Conservation (phyloP, 768 basidiomycete species). For the Psilocybe cyanescens region DNA sequence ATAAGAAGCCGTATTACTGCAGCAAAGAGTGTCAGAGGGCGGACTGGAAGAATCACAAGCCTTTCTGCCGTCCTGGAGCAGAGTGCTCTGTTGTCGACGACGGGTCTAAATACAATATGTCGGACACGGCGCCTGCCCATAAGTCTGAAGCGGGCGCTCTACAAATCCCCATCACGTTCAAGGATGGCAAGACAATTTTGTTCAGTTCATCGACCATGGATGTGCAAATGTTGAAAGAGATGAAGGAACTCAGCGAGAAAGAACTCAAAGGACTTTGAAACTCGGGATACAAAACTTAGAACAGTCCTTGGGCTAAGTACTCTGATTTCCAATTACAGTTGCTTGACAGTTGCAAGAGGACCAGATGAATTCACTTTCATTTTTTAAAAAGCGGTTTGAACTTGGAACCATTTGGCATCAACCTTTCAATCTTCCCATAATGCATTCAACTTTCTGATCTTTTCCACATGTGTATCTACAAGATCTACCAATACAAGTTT, state of each 20-base stretch:
- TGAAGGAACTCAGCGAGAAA: conserved; percentile 6
- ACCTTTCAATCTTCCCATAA: no score
- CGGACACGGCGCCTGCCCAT: conserved; percentile 5
- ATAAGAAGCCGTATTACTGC: conserved; percentile 37
- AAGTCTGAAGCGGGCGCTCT: conserved; percentile 20
- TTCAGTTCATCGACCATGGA: conserved; percentile 32
- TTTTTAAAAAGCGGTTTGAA: no score
- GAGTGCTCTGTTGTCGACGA: conserved; percentile 33
- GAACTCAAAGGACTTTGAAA: no score
- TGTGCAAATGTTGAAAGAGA: conserved; percentile 31
- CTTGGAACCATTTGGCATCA: no score
- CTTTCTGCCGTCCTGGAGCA: conserved; percentile 34
- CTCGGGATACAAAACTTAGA: no score
- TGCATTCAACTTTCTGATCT: no score
- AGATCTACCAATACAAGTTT: no score
- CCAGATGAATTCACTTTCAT: no score
- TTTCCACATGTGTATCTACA: no score
- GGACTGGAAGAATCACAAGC: conserved; percentile 41
- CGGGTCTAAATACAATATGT: conserved; percentile 3
- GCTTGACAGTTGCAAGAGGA: no score
- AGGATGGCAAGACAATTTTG: conserved; percentile 25
- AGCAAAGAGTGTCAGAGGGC: conserved; percentile 32
- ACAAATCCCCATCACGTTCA: conserved; percentile 28
- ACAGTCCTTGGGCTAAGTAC: no score
- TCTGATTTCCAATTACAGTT: no score